Conservation (phyloP, 805 yeast species). For the Barnettozyma wickerhamii region DNA sequence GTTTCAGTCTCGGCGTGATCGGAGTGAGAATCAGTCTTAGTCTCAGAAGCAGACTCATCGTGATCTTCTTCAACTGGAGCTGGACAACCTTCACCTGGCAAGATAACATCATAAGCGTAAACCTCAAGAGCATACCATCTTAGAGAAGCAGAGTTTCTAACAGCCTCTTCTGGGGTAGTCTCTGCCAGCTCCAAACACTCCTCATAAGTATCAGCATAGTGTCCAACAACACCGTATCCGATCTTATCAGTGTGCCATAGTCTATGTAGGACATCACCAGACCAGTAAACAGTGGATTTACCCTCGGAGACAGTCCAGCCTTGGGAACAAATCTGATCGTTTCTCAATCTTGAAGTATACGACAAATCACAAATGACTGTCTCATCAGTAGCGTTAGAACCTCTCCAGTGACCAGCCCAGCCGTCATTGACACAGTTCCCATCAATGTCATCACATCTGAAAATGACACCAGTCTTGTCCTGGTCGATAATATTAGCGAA, state of each 20-base stretch:
- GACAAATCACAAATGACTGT: constrained; percentile 38
- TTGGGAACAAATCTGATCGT: constrained; percentile 31
- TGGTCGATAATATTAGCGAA: constrained; percentile 31
- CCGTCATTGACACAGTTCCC: constrained; percentile 31
- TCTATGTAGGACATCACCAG: constrained; percentile 37
- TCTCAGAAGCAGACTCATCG: too few species aligned
- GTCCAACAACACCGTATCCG: constrained; percentile 31
- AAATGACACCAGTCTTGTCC: constrained; percentile 30
- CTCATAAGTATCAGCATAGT: constrained; percentile 32
- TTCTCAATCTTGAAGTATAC: constrained; percentile 29
- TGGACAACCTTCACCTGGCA: constrained; percentile 29
- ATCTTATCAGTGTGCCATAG: constrained; percentile 32
- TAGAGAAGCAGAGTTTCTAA: constrained; percentile 31
- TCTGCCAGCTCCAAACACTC: constrained; percentile 33
- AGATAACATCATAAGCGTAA: constrained; percentile 25
- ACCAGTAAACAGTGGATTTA: constrained; percentile 28
- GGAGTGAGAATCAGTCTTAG: too few species aligned
- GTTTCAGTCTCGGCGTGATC: constrained; percentile 1
- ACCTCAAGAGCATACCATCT: constrained; percentile 30
- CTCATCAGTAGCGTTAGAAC: constrained; percentile 31
- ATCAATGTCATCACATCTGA: constrained; percentile 38
- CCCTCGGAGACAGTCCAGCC: constrained; percentile 28
- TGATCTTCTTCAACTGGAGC: constrained; percentile 11
- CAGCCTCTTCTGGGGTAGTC: constrained; percentile 30
- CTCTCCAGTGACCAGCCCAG: constrained; percentile 39